These are phyloP conservation scores for Geranium incanum DNA, from an alignment of 441 rosid genomes.

Conservation along the genomic window DNA sequence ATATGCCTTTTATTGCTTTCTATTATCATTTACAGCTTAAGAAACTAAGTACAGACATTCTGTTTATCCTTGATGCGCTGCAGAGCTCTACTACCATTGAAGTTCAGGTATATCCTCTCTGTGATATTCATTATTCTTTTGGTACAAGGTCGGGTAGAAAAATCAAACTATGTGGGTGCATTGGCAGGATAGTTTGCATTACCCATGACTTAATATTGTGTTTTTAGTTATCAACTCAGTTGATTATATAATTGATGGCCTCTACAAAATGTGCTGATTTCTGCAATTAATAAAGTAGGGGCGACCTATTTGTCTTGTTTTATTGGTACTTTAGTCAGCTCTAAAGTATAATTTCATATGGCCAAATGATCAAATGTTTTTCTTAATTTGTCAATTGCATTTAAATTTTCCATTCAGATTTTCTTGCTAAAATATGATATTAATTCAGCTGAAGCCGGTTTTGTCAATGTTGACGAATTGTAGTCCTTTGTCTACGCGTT, in stretches of 20 bases:
- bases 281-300: neutral
- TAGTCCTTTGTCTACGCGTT: neutral
- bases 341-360: neutral
- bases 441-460: neutral
- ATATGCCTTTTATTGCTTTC: neutral
- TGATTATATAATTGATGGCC: neutral
- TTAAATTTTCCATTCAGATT: neutral
- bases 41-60: conserved; percentile 63
- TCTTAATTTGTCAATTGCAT: neutral
- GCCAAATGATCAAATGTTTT: neutral
- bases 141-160: neutral
- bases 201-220: neutral
- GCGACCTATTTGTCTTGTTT: neutral
- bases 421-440: neutral
- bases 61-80: conserved; percentile 63
- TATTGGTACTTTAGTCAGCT: neutral
- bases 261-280: neutral
- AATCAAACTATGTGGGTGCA: neutral
- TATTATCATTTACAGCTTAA: conserved; percentile 48
- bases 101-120: conserved; percentile 59
- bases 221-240: neutral
- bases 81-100: conserved; percentile 59
- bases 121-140: neutral
- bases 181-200: neutral
- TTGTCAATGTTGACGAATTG: conserved; percentile 5